These are phyloP conservation scores for Candida glucosophila DNA, from an alignment of 1,139 yeast species.

Conservation along the genomic window DNA sequence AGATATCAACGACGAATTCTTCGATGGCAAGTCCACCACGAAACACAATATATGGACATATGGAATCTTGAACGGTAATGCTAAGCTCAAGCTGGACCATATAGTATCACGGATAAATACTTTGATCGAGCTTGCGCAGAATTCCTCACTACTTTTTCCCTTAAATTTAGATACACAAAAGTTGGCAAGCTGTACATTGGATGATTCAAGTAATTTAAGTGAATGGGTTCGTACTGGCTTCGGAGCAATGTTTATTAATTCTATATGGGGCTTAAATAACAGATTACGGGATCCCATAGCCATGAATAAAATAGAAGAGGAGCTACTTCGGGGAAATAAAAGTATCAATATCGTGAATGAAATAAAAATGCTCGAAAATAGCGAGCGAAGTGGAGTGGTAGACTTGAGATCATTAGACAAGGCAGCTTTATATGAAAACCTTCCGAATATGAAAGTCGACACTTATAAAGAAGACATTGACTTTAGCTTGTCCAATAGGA, in stretches of 20 bases:
- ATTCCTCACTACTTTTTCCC: conserved; percentile 47
- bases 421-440: conserved; percentile 1
- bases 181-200: too few relatives aligned
- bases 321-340: conserved; percentile 18
- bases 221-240: conserved; percentile 40
- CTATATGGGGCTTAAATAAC: conserved; percentile 32
- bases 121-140: conserved; percentile 33
- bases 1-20: conserved; percentile 61
- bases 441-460: conserved; percentile 1
- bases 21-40: conserved; percentile 44
- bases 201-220: too few relatives aligned
- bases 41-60: conserved; percentile 37
- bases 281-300: conserved; percentile 12
- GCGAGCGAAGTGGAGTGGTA: conserved; percentile 1
- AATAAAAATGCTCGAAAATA: conserved; percentile 11
- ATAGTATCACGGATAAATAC: conserved; percentile 38
- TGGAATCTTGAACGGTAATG: conserved; percentile 11
- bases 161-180: conserved; percentile 10
- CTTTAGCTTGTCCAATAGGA: conserved; percentile 6
- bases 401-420: conserved; percentile 2
- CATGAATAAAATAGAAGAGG: conserved; percentile 28
- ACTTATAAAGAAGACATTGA: conserved; percentile 3
- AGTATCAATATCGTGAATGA: conserved; percentile 28
- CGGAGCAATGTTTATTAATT: conserved; percentile 21
- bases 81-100: conserved; percentile 5